Base-by-base conservation (phyloP, 2,329 filamentous ascomycete genomes). In the Xylariomycetidae sp. region DNA sequence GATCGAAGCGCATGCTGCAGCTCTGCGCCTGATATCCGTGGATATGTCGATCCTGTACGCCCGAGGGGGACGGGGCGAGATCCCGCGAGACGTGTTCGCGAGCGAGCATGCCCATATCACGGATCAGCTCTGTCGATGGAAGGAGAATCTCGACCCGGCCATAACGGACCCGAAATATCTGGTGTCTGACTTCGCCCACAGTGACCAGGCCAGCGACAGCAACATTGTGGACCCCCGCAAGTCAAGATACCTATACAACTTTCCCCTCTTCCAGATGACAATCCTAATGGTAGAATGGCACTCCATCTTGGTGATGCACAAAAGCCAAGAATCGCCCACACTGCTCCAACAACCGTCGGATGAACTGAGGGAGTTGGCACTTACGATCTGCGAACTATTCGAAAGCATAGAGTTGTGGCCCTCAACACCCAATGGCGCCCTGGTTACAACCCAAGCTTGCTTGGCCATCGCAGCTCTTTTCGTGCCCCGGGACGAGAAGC, bases 21-120 rank as follows among this genome's bases (percentile, higher is more conserved):
- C 72, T 19, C 69, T 85, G 33, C 76, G 85, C 10, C 64, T 89
- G 10, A 76, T 93, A 19, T 85, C 83, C 2, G 78, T 83, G 53
- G 86, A 95, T 38, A 83, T 93, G 64, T 80, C 86, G 2, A 70
- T 82, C 10, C 67, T 95, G 3, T 87, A 89, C 53, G 79, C 84
- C 1, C 75, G 72, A 42, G 74, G 79, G 26, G 74, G 72, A 18
- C 76, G 76, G 40, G 74, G 76, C 10, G 70, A 79, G 39, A 72
- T 93, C 29, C 65, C 68, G 0, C 65, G 72, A 4, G 73, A 83
- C 20, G 71, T 77, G 8, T 94, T 90, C 50, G 58, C 67, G 17
- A 52, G 54, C 2, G 77, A 88, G 48, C 79, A 85, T 46, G 57
- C 67, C 15, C 53, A 61, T 10, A 66, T 83, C 32, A 67, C 61